These are phyloP conservation scores for Piper betle DNA, from an alignment of 164 flowering plant genomes.

Conservation along the genomic window DNA sequence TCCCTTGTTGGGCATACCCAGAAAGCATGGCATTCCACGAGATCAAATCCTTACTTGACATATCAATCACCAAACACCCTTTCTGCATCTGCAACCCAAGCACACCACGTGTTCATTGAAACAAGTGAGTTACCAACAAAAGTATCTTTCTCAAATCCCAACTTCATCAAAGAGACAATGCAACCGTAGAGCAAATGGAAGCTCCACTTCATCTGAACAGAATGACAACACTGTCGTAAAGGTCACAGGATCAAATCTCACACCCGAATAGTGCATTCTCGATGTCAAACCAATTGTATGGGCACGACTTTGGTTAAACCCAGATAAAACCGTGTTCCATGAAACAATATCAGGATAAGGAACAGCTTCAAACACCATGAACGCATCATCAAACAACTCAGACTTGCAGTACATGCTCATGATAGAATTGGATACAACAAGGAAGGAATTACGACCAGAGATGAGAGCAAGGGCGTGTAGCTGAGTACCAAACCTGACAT, in stretches of 20 bases:
- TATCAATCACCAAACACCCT: no score
- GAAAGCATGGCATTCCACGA: no score
- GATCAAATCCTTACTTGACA: no score
- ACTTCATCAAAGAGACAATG: slow-evolving; percentile 39
- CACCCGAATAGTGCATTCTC: slow-evolving; percentile 47
- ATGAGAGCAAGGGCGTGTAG: slow-evolving; percentile 51
- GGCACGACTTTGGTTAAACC: slow-evolving; percentile 26
- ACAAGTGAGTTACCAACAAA: slow-evolving; percentile 75
- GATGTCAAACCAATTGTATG: slow-evolving; percentile 39
- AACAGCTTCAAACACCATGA: slow-evolving; percentile 35
- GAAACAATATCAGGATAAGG: slow-evolving; percentile 50
- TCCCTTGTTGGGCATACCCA: no score
- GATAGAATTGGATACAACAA: slow-evolving; percentile 59
- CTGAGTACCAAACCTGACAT: slow-evolving; percentile 34
- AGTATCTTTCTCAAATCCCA: slow-evolving; percentile 43
- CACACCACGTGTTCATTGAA: slow-evolving; percentile 50
- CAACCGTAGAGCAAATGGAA: slow-evolving; percentile 46
- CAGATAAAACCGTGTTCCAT: slow-evolving; percentile 73
- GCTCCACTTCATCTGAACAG: slow-evolving; percentile 38
- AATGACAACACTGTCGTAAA: slow-evolving; percentile 44
- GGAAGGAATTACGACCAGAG: slow-evolving; percentile 39
- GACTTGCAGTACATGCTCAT: slow-evolving; percentile 71
- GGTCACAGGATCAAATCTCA: slow-evolving; percentile 57
- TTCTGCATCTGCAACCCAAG: slow-evolving; percentile 5
- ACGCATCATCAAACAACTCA: slow-evolving; percentile 31